Conservation (phyloP, 2,329 filamentous ascomycete genomes). For the Cercospora canescens region DNA sequence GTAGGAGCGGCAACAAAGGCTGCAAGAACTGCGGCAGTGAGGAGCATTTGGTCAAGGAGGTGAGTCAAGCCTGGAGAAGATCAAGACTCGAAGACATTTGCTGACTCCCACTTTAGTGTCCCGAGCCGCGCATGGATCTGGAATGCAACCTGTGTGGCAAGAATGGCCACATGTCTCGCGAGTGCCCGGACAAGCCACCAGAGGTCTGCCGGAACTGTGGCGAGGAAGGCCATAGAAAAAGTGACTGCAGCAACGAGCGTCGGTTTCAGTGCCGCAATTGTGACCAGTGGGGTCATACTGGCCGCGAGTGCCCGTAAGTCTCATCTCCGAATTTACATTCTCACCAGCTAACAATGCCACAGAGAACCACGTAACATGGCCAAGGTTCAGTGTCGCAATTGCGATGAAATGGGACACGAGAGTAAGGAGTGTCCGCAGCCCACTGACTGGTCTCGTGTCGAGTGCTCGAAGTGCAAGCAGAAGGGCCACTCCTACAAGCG, state of each 20-base stretch:
- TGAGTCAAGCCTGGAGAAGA: background rate
- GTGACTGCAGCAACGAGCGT: slow-evolving; percentile 37
- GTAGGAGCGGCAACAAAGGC: slow-evolving; percentile 52
- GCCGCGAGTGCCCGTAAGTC: slow-evolving; percentile 58
- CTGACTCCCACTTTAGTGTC: slow-evolving; percentile 49
- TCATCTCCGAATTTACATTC: background rate
- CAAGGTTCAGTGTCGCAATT: slow-evolving; percentile 51
- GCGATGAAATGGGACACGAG: slow-evolving; percentile 38
- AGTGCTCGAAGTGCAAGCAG: slow-evolving; percentile 47
- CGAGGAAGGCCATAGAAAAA: slow-evolving; percentile 34
- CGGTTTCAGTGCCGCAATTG: slow-evolving; percentile 39
- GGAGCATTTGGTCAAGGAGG: slow-evolving; percentile 58
- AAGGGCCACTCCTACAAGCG: slow-evolving; percentile 31
- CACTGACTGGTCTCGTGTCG: slow-evolving; percentile 44
- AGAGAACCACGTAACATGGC: slow-evolving; percentile 50
- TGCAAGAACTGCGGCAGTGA: slow-evolving; percentile 36
- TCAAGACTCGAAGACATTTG: background rate
- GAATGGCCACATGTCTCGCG: slow-evolving; percentile 37
- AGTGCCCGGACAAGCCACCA: slow-evolving; percentile 33
- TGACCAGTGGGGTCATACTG: slow-evolving; percentile 40
- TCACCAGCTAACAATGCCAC: slow-evolving; percentile 1
- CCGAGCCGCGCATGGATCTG: slow-evolving; percentile 49
- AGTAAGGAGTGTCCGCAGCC: slow-evolving; percentile 9
- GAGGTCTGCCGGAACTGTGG: slow-evolving; percentile 39
- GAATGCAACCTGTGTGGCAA: slow-evolving; percentile 37